Evolutionary conservation across 768 basidiomycete species (phyloP).

Genomic region (Trametes villosa): DNA sequence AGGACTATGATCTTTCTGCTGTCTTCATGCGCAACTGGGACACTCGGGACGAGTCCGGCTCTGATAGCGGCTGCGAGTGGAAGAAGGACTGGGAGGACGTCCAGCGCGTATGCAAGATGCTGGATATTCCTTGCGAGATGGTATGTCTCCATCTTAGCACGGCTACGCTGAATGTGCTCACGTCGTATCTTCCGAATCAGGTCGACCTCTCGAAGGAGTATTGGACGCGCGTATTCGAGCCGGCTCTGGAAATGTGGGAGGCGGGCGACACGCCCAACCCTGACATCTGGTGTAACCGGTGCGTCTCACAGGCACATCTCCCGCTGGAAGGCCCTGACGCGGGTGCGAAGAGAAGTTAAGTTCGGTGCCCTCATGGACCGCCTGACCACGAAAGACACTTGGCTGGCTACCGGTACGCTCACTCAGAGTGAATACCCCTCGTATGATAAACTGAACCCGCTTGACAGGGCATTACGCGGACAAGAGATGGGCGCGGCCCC

Average conservation of each 20-base stretch:
- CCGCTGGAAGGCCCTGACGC: not conserved
- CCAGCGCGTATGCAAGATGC: conserved; percentile 70
- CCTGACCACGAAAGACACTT: conserved; percentile 52
- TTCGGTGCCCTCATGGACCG: conserved; percentile 82
- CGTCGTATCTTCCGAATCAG: conserved; percentile 38
- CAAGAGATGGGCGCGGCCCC: conserved; percentile 51
- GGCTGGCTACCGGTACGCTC: conserved; percentile 79
- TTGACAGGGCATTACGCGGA: conserved; percentile 87
- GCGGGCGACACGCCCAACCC: conserved; percentile 87
- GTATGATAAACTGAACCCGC: not conserved
- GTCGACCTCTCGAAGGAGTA: conserved; percentile 90
- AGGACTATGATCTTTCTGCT: conserved; percentile 85
- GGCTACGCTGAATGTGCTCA: conserved; percentile 5
- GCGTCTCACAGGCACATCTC: conserved; percentile 10
- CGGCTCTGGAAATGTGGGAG: conserved; percentile 79
- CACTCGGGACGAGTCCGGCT: conserved; percentile 77
- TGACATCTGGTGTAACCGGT: conserved; percentile 92
- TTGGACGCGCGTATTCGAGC: conserved; percentile 91
- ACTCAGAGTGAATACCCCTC: not conserved
- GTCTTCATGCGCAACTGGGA: conserved; percentile 99
- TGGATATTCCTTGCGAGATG: conserved; percentile 76
- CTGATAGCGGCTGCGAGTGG: conserved; percentile 92
- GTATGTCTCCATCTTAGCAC: conserved; percentile 43
- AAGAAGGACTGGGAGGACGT: conserved; percentile 95
- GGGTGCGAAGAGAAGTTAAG: conserved; percentile 73